Percentiles rank a stretch among this genome's conserved stretches.
Conservation (phyloP, 768 basidiomycete species). For the Kwoniella pini region DNA sequence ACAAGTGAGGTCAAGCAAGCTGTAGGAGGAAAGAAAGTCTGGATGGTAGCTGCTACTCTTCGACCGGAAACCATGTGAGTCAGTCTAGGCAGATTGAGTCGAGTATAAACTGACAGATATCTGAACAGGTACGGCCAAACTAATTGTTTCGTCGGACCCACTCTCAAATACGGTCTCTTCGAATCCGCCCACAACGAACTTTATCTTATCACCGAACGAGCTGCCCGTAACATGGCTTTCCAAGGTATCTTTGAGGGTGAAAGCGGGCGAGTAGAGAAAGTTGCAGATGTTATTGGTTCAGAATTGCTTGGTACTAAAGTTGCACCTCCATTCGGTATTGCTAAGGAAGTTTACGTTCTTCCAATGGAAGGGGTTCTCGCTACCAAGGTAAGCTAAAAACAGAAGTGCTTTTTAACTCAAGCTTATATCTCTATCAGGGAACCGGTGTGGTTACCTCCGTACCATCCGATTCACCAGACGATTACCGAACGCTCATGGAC, state of each 20-base stretch:
- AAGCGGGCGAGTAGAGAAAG: conserved; percentile 70
- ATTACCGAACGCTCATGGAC: conserved; percentile 84
- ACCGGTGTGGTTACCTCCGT: conserved; percentile 98
- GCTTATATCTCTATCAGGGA: conserved; percentile 61
- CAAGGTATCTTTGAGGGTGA: conserved; percentile 74
- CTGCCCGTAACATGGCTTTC: conserved; percentile 97
- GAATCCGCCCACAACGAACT: conserved; percentile 69
- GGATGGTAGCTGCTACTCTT: conserved; percentile 91
- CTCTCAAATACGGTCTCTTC: conserved; percentile 89
- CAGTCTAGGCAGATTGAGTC: not conserved
- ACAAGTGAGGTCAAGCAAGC: conserved; percentile 66
- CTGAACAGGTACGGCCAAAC: conserved; percentile 97
- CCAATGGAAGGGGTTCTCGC: conserved; percentile 98
- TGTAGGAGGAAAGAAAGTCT: conserved; percentile 77
- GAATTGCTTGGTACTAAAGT: conserved; percentile 84
- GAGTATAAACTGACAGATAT: conserved; percentile 7
- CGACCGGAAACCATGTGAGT: conserved; percentile 93
- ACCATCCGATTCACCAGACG: conserved; percentile 97
- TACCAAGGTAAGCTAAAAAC: conserved; percentile 67
- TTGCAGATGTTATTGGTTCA: conserved; percentile 75
- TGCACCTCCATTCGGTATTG: conserved; percentile 77
- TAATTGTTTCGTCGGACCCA: conserved; percentile 90
- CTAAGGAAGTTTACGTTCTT: conserved; percentile 86
- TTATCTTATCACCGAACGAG: conserved; percentile 82
- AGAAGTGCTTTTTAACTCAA: not conserved